Evolutionary conservation across 1,284 basidiomycete genomes (phyloP).

Genomic region (Fomitopsis betulina): DNA sequence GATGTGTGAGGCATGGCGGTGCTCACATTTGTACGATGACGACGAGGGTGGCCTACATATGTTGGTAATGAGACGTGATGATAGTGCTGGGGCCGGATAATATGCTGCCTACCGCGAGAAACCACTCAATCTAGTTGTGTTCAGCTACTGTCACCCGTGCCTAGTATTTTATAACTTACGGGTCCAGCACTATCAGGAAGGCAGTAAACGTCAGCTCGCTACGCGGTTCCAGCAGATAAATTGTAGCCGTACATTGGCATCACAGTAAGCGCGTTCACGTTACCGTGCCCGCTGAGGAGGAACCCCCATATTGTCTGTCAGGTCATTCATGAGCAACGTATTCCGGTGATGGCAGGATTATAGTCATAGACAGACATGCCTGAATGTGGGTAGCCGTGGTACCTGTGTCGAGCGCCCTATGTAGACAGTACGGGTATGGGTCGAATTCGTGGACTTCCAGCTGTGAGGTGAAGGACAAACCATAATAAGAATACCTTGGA

Average conservation of each 20-base stretch:
- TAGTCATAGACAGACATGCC: background rate
- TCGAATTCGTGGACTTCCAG: background rate
- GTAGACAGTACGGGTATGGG: background rate
- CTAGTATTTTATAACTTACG: background rate
- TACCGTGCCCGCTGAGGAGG: background rate
- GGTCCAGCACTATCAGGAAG: background rate
- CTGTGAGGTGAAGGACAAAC: background rate
- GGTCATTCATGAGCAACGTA: no score
- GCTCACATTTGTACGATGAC: background rate
- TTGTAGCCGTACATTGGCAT: background rate
- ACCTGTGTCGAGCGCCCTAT: background rate
- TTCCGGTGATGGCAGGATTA: background rate
- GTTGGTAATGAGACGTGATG: no score
- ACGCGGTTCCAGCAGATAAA: background rate
- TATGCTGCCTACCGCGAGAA: background rate
- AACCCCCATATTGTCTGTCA: background rate
- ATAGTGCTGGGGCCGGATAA: no score
- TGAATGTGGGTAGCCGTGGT: background rate
- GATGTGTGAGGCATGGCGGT: no score
- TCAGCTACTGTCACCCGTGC: background rate
- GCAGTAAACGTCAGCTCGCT: background rate
- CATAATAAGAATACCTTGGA: background rate
- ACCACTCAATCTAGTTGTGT: background rate
- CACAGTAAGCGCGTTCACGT: background rate
- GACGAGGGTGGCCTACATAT: background rate